These are phyloP conservation scores for Periconia sp. DNA, from an alignment of 2,329 filamentous ascomycete genomes.

Conservation along the genomic window DNA sequence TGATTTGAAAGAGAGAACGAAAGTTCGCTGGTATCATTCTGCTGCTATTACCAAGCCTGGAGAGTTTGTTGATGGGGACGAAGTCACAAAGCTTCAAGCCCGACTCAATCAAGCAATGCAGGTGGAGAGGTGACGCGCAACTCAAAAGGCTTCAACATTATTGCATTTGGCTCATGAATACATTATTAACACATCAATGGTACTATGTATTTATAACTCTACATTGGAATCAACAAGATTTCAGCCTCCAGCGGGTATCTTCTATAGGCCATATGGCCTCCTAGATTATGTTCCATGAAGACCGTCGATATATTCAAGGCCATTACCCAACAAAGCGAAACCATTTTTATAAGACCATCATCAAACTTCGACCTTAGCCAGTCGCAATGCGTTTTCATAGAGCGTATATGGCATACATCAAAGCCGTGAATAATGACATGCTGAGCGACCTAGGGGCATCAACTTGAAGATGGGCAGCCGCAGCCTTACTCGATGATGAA, in stretches of 20 bases:
- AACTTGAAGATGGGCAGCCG: conserved; percentile 21
- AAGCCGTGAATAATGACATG: conserved; percentile 30
- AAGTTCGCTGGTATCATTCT: conserved; percentile 51
- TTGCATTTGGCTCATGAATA: too few species aligned
- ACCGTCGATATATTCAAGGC: too few species aligned
- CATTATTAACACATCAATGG: too few species aligned
- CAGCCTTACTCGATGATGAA: conserved; percentile 24
- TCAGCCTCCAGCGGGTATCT: too few species aligned
- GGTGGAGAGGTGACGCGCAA: too few species aligned
- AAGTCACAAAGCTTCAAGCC: conserved; percentile 26
- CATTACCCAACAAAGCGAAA: too few species aligned
- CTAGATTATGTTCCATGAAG: too few species aligned
- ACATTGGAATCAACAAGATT: too few species aligned
- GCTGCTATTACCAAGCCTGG: conserved; percentile 47
- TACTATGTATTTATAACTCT: too few species aligned
- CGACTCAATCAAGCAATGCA: conserved; percentile 4
- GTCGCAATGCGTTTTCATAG: conserved; percentile 3
- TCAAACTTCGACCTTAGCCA: too few species aligned
- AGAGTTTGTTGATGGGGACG: conserved; percentile 38
- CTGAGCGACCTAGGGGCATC: conserved; percentile 26
- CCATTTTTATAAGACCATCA: neutral
- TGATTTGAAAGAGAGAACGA: conserved; percentile 35
- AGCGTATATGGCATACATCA: conserved; percentile 31
- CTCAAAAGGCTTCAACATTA: too few species aligned
- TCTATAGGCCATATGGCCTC: too few species aligned